phyloP scores from a whole-genome alignment of 768 basidiomycete genomes.

The Cystobasidium tubakii region DNA sequence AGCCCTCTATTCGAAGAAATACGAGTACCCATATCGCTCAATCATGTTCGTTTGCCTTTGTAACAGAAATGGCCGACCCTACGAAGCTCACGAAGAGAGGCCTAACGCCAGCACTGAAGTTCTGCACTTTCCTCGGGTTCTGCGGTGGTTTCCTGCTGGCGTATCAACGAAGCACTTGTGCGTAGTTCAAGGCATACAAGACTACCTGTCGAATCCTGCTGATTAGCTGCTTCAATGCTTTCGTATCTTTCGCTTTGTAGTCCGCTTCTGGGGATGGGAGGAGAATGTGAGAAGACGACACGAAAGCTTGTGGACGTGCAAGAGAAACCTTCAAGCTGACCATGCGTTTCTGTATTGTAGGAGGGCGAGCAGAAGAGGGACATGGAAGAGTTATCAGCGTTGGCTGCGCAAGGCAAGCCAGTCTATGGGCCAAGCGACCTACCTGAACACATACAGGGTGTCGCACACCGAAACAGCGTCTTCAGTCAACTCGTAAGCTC shows the following conservation, averaged over 20 bases:
- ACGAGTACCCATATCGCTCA: no score
- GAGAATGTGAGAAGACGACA: conserved; percentile 58
- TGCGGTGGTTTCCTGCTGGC: conserved; percentile 84
- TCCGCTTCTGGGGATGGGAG: conserved; percentile 91
- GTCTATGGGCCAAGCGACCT: conserved; percentile 78
- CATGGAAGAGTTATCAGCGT: conserved; percentile 67
- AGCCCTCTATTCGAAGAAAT: no score
- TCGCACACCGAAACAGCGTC: conserved; percentile 78
- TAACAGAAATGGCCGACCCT: conserved; percentile 50
- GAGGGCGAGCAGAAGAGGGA: conserved; percentile 67
- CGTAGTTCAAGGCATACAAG: conserved; percentile 48
- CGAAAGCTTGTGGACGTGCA: neutral
- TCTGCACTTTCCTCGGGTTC: conserved; percentile 69
- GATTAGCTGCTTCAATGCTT: neutral
- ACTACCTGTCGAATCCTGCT: neutral
- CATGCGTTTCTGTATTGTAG: conserved; percentile 54
- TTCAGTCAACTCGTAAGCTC: conserved; percentile 71
- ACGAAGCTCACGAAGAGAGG: conserved; percentile 50
- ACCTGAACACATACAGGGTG: conserved; percentile 75
- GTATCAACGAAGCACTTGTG: conserved; percentile 83
- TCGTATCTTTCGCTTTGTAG: conserved; percentile 50
- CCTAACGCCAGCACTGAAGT: conserved; percentile 48
- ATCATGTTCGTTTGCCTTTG: no score
- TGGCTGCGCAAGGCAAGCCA: conserved; percentile 69
- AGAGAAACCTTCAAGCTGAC: neutral